phyloP scores from a whole-genome alignment of 2,329 filamentous ascomycete genomes.

The Pleomassaria siparia region DNA sequence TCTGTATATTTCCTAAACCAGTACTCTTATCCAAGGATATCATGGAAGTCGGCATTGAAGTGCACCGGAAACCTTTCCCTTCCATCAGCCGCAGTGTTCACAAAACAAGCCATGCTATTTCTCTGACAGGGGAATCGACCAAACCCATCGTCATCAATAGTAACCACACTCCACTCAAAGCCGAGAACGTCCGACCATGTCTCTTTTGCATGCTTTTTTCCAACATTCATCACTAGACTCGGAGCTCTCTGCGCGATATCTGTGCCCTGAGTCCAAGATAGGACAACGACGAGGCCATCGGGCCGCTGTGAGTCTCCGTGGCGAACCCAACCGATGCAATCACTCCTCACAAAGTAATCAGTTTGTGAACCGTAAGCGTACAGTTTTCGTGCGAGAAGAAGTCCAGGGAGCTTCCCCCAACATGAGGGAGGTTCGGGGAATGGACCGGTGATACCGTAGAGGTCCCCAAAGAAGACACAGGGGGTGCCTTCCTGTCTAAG shows the following conservation, averaged over 20 bases:
- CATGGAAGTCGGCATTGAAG: not conserved
- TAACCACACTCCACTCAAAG: not conserved
- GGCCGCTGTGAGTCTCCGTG: not conserved
- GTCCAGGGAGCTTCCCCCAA: not conserved
- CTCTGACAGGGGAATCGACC: not conserved
- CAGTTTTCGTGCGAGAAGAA: not conserved
- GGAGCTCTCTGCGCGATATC: not conserved
- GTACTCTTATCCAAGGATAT: not conserved
- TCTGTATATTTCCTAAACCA: too few species aligned
- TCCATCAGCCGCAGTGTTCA: not conserved
- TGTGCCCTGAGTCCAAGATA: not conserved
- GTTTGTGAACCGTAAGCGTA: not conserved
- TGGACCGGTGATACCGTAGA: conserved; percentile 55
- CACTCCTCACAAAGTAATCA: not conserved
- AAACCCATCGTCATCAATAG: not conserved
- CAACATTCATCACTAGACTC: not conserved
- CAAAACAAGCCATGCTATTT: not conserved
- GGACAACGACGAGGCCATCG: not conserved
- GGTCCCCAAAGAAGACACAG: conserved; percentile 67
- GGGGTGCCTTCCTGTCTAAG: conserved; percentile 62
- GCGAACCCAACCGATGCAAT: not conserved
- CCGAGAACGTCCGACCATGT: not conserved
- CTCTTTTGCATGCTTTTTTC: not conserved
- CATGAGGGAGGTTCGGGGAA: not conserved
- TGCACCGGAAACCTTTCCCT: not conserved